A percentile compares a stretch with the other conserved stretches of the same genome.
These are phyloP conservation scores for Boletus tomentosulus DNA, from an alignment of 768 basidiomycete genomes.

Conservation along the genomic window DNA sequence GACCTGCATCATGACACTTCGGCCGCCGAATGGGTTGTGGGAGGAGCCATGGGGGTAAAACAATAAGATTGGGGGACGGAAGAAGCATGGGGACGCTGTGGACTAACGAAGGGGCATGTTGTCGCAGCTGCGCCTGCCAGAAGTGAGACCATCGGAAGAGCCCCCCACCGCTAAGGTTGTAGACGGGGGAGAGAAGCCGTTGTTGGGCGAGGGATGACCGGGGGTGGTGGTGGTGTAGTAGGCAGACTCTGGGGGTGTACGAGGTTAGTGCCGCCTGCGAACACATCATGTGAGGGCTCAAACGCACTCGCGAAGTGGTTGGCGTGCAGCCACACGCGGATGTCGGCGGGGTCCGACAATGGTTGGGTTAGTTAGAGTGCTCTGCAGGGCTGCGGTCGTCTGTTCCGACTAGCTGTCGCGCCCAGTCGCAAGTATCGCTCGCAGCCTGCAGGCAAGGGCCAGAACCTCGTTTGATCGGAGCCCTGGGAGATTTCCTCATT, in stretches of 20 bases:
- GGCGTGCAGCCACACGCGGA: no score
- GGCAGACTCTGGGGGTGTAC: conserved; percentile 43
- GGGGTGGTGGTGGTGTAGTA: conserved; percentile 51
- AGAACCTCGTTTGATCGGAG: no score
- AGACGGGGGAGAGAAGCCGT: conserved; percentile 68
- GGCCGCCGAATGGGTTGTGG: conserved; percentile 49
- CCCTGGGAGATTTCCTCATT: no score
- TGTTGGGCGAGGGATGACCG: conserved; percentile 58
- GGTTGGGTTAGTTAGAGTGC: no score
- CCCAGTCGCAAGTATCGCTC: no score
- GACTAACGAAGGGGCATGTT: conserved; percentile 49
- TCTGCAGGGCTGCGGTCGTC: no score
- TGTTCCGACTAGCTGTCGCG: no score
- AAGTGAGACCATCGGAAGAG: conserved; percentile 67
- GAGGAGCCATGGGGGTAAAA: conserved; percentile 65
- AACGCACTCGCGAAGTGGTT: no score
- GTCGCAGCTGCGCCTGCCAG: conserved; percentile 66
- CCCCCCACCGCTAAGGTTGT: conserved; percentile 66
- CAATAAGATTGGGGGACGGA: conserved; percentile 67
- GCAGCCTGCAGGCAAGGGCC: no score
- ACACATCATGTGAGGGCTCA: no score
- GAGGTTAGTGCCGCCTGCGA: conserved; percentile 20
- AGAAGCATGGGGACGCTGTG: conserved; percentile 50
- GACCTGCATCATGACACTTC: conserved; percentile 44
- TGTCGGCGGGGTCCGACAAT: no score